Evolutionary conservation across 495 filamentous ascomycete species (phyloP).

Genomic region (Bacidia rubella): DNA sequence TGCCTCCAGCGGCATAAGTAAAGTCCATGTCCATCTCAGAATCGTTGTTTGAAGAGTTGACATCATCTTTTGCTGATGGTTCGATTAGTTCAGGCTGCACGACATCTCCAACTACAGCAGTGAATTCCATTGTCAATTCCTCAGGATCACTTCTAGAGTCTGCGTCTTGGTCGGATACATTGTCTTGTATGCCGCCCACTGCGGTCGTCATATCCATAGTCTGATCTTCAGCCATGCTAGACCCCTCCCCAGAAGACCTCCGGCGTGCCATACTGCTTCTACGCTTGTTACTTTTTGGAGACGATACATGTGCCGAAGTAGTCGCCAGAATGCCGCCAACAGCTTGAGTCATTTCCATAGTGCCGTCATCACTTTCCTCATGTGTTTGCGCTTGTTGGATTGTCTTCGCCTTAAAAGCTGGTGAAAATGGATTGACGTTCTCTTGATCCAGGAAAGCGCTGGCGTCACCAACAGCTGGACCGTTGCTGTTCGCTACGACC

Average conservation of each 20-base stretch:
- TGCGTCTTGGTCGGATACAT: constrained; percentile 14
- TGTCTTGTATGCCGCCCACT: constrained; percentile 56
- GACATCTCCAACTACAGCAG: constrained; percentile 55
- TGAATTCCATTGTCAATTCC: constrained; percentile 76
- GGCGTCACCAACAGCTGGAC: constrained; percentile 35
- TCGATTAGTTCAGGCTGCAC: constrained; percentile 23
- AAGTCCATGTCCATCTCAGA: constrained; percentile 52
- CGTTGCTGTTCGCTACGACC: constrained; percentile 39
- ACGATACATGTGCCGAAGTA: constrained; percentile 20
- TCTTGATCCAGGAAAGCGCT: constrained; percentile 46
- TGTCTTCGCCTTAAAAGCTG: constrained; percentile 21
- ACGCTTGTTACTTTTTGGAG: constrained; percentile 19
- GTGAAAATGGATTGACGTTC: constrained; percentile 42
- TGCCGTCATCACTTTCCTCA: constrained; percentile 41
- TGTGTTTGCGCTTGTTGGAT: constrained; percentile 13
- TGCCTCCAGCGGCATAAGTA: constrained; percentile 57
- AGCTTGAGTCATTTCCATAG: constrained; percentile 69
- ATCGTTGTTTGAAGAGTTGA: constrained; percentile 3
- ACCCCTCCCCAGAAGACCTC: constrained; percentile 15
- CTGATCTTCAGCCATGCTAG: constrained; percentile 15
- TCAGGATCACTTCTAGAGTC: constrained; percentile 40
- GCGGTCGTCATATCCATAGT: constrained; percentile 25
- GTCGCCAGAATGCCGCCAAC: constrained; percentile 46
- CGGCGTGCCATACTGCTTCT: constrained; percentile 16
- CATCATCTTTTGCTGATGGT: constrained; percentile 5